A percentile compares a stretch with the other conserved stretches of the same genome.
Evolutionary conservation across 805 yeast genomes (phyloP).

Genomic region (Cyberlindnera suaveolens): DNA sequence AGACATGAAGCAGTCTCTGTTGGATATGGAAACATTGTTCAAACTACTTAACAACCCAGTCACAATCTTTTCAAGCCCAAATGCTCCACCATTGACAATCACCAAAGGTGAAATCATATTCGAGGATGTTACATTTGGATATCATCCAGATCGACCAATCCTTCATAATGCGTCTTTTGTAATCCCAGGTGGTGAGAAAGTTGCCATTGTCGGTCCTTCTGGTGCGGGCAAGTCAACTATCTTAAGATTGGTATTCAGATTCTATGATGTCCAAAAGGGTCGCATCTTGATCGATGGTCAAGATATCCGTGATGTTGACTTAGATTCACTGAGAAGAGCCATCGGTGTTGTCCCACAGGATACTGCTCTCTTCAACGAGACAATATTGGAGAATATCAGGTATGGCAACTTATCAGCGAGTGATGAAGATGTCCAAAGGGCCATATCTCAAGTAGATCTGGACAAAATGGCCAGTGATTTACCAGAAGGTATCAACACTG

Average conservation of each 20-base stretch:
- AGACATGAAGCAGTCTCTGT: constrained; percentile 84
- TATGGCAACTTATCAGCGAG: constrained; percentile 75
- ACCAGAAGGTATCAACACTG: constrained; percentile 79
- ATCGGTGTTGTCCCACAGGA: constrained; percentile 98
- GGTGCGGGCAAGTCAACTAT: constrained; percentile 96
- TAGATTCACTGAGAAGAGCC: constrained; percentile 65
- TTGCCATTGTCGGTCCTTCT: constrained; percentile 96
- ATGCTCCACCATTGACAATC: constrained; percentile 56
- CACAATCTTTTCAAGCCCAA: constrained; percentile 52
- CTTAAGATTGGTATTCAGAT: constrained; percentile 75
- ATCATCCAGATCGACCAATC: constrained; percentile 84
- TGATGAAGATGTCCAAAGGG: constrained; percentile 62
- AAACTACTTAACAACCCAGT: constrained; percentile 73
- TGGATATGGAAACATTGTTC: constrained; percentile 95
- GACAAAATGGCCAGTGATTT: constrained; percentile 55
- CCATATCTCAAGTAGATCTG: constrained; percentile 66
- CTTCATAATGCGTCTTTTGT: constrained; percentile 73
- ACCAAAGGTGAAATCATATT: constrained; percentile 63
- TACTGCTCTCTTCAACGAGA: constrained; percentile 89
- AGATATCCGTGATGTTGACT: constrained; percentile 67
- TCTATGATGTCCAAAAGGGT: constrained; percentile 79
- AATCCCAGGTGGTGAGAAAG: constrained; percentile 85
- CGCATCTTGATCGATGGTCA: constrained; percentile 82
- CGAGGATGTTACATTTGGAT: constrained; percentile 90
- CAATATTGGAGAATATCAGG: constrained; percentile 79